These are phyloP conservation scores for Filosporella fistucella DNA, from an alignment of 495 filamentous ascomycete genomes.

Conservation along the genomic window DNA sequence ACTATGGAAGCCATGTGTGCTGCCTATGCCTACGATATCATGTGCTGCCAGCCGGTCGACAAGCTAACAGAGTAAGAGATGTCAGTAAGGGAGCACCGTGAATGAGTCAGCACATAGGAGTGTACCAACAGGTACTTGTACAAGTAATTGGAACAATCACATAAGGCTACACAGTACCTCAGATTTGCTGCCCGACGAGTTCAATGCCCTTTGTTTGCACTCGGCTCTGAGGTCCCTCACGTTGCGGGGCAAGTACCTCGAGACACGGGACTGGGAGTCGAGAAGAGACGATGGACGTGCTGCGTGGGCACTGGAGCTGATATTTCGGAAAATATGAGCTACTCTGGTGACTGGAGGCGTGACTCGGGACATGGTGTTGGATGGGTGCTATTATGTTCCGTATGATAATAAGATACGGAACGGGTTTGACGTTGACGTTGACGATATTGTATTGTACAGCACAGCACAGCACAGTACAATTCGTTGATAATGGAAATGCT, in stretches of 20 bases:
- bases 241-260: conserved; percentile 21
- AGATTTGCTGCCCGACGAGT: conserved; percentile 15
- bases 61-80: too few relatives aligned
- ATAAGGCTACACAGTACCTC: too few relatives aligned
- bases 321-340: conserved; percentile 13
- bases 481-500: too few relatives aligned
- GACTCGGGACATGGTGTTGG: conserved; percentile 18
- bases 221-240: conserved; percentile 17
- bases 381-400: too few relatives aligned
- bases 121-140: too few relatives aligned
- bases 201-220: conserved; percentile 18
- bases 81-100: too few relatives aligned
- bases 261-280: conserved; percentile 8
- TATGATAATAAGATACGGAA: too few relatives aligned
- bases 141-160: too few relatives aligned
- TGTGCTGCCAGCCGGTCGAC: conserved; percentile 20
- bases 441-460: too few relatives aligned
- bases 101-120: too few relatives aligned
- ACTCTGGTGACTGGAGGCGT: conserved; percentile 20
- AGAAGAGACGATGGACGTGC: conserved; percentile 18
- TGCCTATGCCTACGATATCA: conserved; percentile 13
- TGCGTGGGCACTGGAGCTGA: conserved; percentile 15
- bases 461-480: too few relatives aligned
- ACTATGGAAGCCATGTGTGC: conserved; percentile 9
- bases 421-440: too few relatives aligned